Base-by-base conservation (phyloP, 164 flowering plant species). In the Stephania yunnanensis region DNA sequence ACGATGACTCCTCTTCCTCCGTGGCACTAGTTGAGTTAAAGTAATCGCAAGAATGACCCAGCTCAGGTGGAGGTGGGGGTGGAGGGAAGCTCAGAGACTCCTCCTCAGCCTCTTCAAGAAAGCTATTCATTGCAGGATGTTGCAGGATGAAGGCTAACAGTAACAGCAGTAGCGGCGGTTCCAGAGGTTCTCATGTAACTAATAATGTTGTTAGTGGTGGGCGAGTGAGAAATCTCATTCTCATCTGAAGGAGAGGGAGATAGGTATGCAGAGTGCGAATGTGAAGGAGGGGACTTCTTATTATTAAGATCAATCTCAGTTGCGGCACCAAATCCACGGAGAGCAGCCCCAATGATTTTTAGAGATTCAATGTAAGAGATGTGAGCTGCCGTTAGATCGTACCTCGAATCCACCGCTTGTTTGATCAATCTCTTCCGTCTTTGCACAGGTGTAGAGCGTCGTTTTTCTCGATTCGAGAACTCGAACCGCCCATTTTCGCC, bases 401-500 rank as follows among this genome's bases (percentile, higher is more conserved):
- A 89, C 84, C 99, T 87, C 7, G 97, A 89, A 77, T 93, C 92
- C 20, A 92, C 87, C 0, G 97, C 97, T 86, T 91, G 88, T 75
- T 89, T 91, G 68, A 92, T 89, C 81, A 91, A 89, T 68, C 83
- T 85, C 83, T 82, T 90, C 69, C 98, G 79, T 85, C 91, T 73
- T 81, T 92, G 73, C 99, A 95, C 1, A 95, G 88, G 11, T 85
- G 84, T 76, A 95, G 70, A 42, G 94, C 93, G 70, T 83, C 91
- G 69, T 84, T 84, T 71, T 80, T 92, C 29, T 92, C 92, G 10
- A 71, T 1, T 81, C 88, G 93, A 10, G 98, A 93, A 84, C 77
- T 86, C 9, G 87, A 19, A 75, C 78, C 72, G 19, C 98, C 98
- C 97, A 95, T 90, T 79, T 4, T 42, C 69, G 8, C 55, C 64